Evolutionary conservation across 2,329 filamentous ascomycete genomes (phyloP).

Genomic region (Colletotrichum sp.): DNA sequence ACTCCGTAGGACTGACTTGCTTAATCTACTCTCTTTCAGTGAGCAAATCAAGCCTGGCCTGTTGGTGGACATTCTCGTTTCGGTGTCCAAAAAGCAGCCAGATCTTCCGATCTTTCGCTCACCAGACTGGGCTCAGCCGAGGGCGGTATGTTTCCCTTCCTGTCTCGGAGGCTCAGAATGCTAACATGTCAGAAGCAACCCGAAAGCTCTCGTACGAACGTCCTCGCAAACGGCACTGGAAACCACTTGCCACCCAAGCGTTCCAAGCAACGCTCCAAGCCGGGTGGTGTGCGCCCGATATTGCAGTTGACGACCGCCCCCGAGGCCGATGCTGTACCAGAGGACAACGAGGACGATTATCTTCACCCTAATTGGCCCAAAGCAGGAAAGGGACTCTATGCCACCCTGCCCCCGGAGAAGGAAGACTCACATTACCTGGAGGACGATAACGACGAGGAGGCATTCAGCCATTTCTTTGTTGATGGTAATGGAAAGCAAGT

Average conservation of each 20-base stretch:
- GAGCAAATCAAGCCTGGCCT: slow-evolving; percentile 46
- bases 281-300: slow-evolving; percentile 37
- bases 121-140: slow-evolving; percentile 41
- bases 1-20: slow-evolving; percentile 40
- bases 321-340: slow-evolving; percentile 21
- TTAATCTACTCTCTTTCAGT: slow-evolving; percentile 45
- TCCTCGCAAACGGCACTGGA: background rate
- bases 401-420: slow-evolving; percentile 39
- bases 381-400: slow-evolving; percentile 44
- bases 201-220: background rate
- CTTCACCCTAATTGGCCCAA: slow-evolving; percentile 45
- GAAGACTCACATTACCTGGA: slow-evolving; percentile 39
- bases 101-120: slow-evolving; percentile 47
- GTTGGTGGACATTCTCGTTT: slow-evolving; percentile 45
- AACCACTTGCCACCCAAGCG: background rate
- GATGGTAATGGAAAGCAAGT: slow-evolving; percentile 42
- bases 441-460: slow-evolving; percentile 46
- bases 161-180: background rate
- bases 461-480: slow-evolving; percentile 49
- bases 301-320: slow-evolving; percentile 30
- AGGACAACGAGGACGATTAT: slow-evolving; percentile 35
- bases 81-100: slow-evolving; percentile 46
- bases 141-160: background rate
- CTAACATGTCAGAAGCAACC: background rate
- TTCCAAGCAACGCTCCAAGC: slow-evolving; percentile 33